Conservation (phyloP, 768 basidiomycete genomes). For the Amanita rubescens region DNA sequence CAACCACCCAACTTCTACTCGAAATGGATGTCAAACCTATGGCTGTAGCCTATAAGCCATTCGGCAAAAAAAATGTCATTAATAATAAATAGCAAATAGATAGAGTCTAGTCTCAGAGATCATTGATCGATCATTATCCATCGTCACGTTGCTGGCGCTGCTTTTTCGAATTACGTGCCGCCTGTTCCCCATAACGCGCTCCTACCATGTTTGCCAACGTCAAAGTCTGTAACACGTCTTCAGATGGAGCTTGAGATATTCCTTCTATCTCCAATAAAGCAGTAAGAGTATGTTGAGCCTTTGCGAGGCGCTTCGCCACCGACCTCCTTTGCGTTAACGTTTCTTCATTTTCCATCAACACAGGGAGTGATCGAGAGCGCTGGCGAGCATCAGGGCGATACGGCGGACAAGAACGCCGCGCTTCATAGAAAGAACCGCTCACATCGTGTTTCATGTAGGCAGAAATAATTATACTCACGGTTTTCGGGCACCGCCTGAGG, state of each 20-base stretch:
- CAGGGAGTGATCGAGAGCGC: background rate
- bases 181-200: conserved; percentile 36
- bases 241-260: conserved; percentile 40
- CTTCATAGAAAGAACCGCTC: background rate
- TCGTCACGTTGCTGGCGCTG: background rate
- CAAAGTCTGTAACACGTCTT: conserved; percentile 42
- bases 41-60: too few relatives aligned
- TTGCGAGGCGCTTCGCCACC: conserved; percentile 34
- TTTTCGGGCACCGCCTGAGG: background rate
- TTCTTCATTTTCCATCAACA: background rate
- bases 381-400: background rate
- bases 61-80: too few relatives aligned
- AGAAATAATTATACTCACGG: background rate
- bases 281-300: conserved; percentile 35
- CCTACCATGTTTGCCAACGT: conserved; percentile 40
- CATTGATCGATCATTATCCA: too few relatives aligned
- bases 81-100: too few relatives aligned
- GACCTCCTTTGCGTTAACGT: conserved; percentile 26
- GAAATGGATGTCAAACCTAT: too few relatives aligned
- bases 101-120: too few relatives aligned
- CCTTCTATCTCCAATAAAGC: conserved; percentile 29
- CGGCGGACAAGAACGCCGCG: background rate
- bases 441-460: background rate
- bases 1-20: too few relatives aligned
- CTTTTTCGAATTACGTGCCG: conserved; percentile 30